These are phyloP conservation scores for Stagonosporopsis cucurbitacearum DNA, from an alignment of 2,329 filamentous ascomycete species.

Conservation along the genomic window DNA sequence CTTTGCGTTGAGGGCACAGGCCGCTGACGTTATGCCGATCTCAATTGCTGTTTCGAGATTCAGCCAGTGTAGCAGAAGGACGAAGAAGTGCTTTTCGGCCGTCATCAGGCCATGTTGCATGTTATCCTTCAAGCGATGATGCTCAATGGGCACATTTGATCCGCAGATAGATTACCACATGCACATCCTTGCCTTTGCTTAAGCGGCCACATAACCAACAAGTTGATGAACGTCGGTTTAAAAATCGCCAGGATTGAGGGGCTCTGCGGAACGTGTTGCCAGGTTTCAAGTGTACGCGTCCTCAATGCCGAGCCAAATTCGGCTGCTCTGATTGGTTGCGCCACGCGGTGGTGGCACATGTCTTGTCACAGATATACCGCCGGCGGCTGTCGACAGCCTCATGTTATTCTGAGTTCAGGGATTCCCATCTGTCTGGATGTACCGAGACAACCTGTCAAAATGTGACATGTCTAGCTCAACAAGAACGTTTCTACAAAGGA, in stretches of 20 bases:
- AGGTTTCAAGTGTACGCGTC: constrained; percentile 18
- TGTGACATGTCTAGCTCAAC: not conserved
- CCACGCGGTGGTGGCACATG: not conserved
- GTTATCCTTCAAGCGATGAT: not conserved
- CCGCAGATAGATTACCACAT: constrained; percentile 11
- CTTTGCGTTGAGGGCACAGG: constrained; percentile 1
- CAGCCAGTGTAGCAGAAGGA: constrained; percentile 6
- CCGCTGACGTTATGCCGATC: constrained; percentile 17
- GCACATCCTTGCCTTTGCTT: constrained; percentile 8
- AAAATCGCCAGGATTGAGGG: constrained; percentile 8
- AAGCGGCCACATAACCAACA: constrained; percentile 4
- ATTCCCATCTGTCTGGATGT: not conserved
- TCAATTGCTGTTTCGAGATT: constrained; percentile 17
- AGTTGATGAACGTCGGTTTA: constrained; percentile 4
- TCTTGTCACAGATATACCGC: constrained; percentile 9
- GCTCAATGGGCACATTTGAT: constrained; percentile 1
- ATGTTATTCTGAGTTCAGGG: not conserved
- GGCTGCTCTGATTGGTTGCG: constrained; percentile 8
- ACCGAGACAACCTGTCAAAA: not conserved
- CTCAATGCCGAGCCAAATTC: not conserved
- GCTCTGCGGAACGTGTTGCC: constrained; percentile 3
- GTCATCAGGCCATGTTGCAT: not conserved
- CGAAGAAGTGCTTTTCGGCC: not conserved
- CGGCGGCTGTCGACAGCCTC: not conserved
- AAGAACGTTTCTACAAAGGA: not conserved